A percentile compares a stretch with the other conserved stretches of the same genome.
Evolutionary conservation across 225 moss, liverwort and hornwort genomes (phyloP).

Genomic region (Marchantia polymorpha): DNA sequence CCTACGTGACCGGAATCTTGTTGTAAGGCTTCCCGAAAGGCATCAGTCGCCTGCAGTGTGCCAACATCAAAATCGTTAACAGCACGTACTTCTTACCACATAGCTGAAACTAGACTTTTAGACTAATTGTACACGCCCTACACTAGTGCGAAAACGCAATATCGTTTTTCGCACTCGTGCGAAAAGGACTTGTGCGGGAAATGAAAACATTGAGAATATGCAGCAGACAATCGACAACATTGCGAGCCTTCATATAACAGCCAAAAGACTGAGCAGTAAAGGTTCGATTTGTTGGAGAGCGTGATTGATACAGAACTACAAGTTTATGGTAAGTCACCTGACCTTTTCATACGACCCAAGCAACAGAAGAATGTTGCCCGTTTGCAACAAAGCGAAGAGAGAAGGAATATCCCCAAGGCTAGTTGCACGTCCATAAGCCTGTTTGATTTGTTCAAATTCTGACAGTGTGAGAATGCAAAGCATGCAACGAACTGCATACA

Average conservation of each 20-base stretch:
- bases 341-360: slow-evolving; percentile 79
- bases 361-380: slow-evolving; percentile 80
- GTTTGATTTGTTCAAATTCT: slow-evolving; percentile 28
- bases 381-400: slow-evolving; percentile 79
- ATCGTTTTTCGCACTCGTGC: neutral
- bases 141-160: neutral
- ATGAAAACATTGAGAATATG: neutral
- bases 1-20: slow-evolving; percentile 72
- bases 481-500: neutral
- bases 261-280: too few species aligned
- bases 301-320: too few species aligned
- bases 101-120: too few species aligned
- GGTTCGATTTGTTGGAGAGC: too few species aligned
- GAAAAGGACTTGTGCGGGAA: too few species aligned
- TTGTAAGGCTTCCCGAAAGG: slow-evolving; percentile 64
- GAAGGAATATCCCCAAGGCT: slow-evolving; percentile 55
- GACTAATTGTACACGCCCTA: neutral
- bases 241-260: too few species aligned
- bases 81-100: neutral
- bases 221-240: neutral
- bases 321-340: slow-evolving; percentile 7
- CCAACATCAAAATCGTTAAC: neutral
- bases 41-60: slow-evolving; percentile 67
- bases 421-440: slow-evolving; percentile 86
- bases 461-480: neutral